Evolutionary conservation across 495 filamentous ascomycete species (phyloP).

Genomic region (Cetradonia linearis): DNA sequence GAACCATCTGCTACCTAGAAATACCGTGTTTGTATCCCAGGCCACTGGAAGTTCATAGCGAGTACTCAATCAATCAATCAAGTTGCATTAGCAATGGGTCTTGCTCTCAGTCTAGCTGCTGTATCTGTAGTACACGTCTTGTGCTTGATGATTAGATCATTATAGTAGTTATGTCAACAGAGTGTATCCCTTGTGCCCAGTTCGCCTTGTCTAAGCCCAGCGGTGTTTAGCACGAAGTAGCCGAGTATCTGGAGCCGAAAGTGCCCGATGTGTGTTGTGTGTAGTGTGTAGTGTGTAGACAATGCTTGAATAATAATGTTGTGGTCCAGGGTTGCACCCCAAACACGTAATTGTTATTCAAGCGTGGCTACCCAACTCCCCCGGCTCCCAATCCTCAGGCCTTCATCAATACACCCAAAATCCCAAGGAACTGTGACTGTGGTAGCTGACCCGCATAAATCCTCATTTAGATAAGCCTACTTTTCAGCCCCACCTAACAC

Average conservation of each 20-base stretch:
- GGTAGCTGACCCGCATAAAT: not conserved
- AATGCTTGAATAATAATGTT: not conserved
- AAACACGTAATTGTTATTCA: conserved; percentile 1
- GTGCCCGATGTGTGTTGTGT: not conserved
- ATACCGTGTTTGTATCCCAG: not conserved
- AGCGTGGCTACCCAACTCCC: conserved; percentile 1
- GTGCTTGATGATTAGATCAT: not conserved
- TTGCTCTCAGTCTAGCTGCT: not conserved
- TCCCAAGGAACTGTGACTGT: not conserved
- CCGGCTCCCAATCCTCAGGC: not conserved
- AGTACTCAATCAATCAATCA: not conserved
- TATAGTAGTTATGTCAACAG: not conserved
- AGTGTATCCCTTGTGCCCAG: not conserved
- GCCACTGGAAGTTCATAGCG: not conserved
- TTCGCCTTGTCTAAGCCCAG: not conserved
- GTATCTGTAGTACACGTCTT: not conserved
- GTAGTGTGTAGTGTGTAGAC: too few relatives aligned
- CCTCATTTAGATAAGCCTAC: conserved; percentile 6
- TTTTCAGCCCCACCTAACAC: conserved; percentile 3
- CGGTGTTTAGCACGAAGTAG: not conserved
- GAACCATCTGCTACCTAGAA: not conserved
- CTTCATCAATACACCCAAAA: not conserved
- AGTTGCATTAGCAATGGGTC: not conserved
- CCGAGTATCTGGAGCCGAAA: not conserved
- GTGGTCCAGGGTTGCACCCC: not conserved